phyloP scores from a whole-genome alignment of 352 stramenopile genomes.

The Heterotrichella gracilis region DNA sequence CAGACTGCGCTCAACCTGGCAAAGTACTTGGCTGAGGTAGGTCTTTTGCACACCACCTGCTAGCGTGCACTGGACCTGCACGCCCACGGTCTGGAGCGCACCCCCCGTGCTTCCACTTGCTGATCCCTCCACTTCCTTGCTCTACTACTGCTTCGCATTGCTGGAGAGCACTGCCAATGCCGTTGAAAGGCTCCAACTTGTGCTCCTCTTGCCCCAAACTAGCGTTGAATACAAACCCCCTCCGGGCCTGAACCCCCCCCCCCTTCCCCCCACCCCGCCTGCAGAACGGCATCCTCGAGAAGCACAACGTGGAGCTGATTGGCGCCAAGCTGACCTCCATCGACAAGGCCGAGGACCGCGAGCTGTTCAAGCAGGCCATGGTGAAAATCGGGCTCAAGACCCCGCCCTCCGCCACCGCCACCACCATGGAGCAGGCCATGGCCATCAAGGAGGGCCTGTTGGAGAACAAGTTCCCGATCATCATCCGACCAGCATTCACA shows the following conservation, averaged over 20 bases:
- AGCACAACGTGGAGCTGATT: slow-evolving; percentile 61
- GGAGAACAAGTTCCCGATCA: slow-evolving; percentile 76
- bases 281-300: slow-evolving; percentile 56
- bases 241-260: too few relatives aligned
- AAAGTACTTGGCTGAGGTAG: slow-evolving; percentile 67
- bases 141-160: too few relatives aligned
- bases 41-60: too few relatives aligned
- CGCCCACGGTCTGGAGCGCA: too few relatives aligned
- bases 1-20: slow-evolving; percentile 86
- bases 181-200: too few relatives aligned
- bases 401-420: slow-evolving; percentile 53
- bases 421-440: slow-evolving; percentile 52
- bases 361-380: slow-evolving; percentile 71
- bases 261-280: too few relatives aligned
- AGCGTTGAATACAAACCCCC: too few relatives aligned
- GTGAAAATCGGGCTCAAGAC: slow-evolving; percentile 79
- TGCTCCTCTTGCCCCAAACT: too few relatives aligned
- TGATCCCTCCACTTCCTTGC: too few relatives aligned
- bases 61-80: too few relatives aligned
- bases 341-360: slow-evolving; percentile 80
- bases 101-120: too few relatives aligned
- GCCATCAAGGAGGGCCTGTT: slow-evolving; percentile 33
- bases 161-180: too few relatives aligned
- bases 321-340: slow-evolving; percentile 78
- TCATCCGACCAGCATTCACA: slow-evolving; percentile 77